A percentile compares a stretch with the other conserved stretches of the same genome.
Conservation (phyloP, 108 stramenopile species). For the Cylindrotheca closterium region DNA sequence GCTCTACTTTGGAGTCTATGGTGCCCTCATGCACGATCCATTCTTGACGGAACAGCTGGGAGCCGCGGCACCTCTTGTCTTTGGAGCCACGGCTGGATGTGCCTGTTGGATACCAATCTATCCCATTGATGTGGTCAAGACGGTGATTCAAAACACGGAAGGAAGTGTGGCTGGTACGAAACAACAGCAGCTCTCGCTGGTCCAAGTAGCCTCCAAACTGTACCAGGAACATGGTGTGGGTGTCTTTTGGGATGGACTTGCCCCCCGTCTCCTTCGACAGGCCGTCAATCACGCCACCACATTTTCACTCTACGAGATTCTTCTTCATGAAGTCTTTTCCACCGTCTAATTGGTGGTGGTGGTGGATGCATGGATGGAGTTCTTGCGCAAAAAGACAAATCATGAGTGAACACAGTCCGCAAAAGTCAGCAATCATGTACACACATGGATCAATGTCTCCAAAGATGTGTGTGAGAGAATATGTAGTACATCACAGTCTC, state of each 20-base stretch:
- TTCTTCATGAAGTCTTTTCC: background rate
- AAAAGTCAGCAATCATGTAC: too few relatives aligned
- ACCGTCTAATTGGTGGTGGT: too few relatives aligned
- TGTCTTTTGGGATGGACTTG: constrained; percentile 57
- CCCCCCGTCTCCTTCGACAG: constrained; percentile 50
- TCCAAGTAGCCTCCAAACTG: constrained; percentile 37
- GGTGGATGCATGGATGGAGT: too few relatives aligned
- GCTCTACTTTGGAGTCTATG: constrained; percentile 57
- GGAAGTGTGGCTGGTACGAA: constrained; percentile 8
- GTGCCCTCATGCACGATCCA: constrained; percentile 28
- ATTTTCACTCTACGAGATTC: constrained; percentile 19
- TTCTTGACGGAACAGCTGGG: constrained; percentile 1
- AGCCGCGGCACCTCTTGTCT: constrained; percentile 42
- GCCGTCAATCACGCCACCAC: constrained; percentile 67
- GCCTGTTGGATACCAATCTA: constrained; percentile 65
- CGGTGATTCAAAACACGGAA: constrained; percentile 44
- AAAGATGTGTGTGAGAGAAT: too few relatives aligned
- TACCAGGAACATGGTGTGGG: constrained; percentile 44
- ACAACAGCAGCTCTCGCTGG: constrained; percentile 16
- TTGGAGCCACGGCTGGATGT: constrained; percentile 51
- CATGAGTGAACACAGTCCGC: too few relatives aligned
- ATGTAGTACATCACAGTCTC: too few relatives aligned
- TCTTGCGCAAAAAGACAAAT: too few relatives aligned
- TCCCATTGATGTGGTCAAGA: constrained; percentile 72
- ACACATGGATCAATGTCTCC: too few relatives aligned